phyloP scores from a whole-genome alignment of 2,329 filamentous ascomycete genomes.

The Phaeosphaeria sp. region DNA sequence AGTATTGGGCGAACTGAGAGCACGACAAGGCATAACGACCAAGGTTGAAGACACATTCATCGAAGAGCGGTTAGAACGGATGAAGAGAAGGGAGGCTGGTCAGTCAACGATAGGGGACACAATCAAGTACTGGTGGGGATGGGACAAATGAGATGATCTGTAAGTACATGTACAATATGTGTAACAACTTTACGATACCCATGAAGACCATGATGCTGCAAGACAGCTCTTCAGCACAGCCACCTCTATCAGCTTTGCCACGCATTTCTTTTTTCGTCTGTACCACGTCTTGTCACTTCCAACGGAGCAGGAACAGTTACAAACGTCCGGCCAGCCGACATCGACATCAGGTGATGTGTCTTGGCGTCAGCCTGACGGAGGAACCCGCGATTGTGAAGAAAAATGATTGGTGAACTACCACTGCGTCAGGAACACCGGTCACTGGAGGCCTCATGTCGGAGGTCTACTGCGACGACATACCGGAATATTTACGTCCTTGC shows the following conservation, averaged over 20 bases:
- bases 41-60: conserved; percentile 42
- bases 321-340: not conserved
- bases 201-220: not conserved
- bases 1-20: conserved; percentile 43
- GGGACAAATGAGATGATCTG: conserved; percentile 29
- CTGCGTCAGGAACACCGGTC: not conserved
- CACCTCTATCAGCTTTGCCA: not conserved
- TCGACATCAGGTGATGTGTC: not conserved
- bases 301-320: not conserved
- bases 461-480: not conserved
- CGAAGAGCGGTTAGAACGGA: conserved; percentile 43
- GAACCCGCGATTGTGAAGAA: not conserved
- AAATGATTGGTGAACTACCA: not conserved
- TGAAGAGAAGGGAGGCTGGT: conserved; percentile 45
- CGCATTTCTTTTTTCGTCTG: not conserved
- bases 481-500: not conserved
- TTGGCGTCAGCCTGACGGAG: not conserved
- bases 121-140: conserved; percentile 48
- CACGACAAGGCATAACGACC: conserved; percentile 38
- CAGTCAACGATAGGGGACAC: conserved; percentile 47
- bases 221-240: not conserved
- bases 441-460: not conserved
- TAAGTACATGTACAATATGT: conserved; percentile 17
- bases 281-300: not conserved
- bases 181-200: conserved; percentile 3